Base-by-base conservation (phyloP, 1,139 yeast species). In the Diutina pseudorugosa region DNA sequence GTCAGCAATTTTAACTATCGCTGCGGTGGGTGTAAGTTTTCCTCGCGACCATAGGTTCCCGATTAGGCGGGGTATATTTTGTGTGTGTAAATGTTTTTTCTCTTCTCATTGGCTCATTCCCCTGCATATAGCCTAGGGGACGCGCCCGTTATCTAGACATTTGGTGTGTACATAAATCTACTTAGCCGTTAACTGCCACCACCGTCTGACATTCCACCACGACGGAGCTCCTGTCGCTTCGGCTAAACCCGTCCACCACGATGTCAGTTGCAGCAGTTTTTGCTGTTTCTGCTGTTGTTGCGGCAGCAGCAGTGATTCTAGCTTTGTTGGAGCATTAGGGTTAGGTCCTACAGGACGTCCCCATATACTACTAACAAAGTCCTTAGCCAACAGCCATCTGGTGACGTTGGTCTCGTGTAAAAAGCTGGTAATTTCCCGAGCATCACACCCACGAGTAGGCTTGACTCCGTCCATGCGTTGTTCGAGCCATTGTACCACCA, bases 401-500 rank as follows among this genome's bases (percentile, higher is more conserved):
- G 49, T 23, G n/a, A n/a, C 20, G 7, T 33, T 33, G 18, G 49
- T 27, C 7, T 14, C 40, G 11, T 45, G 40, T n/a, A 45, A 27
- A 27, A 45, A 45, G 27, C 40, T 27, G 12, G 25, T 27, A 5
- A 18, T 7, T 27, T 45, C 49, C 6, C 27, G 14, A 33, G 16
- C 21, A 3, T 45, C 21, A 18, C 49, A 45, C 27, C 49, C 49
- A n/a, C 16, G 3, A 11, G 3, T 18, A 1, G 49, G 49, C 9
- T 8, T 7, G 3, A 21, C 27, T 4, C 61, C 61, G 1, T 51
- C 53, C 47, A 60, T 55, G 11, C 59, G 50, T 21, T 53, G 54
- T 16, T 53, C 53, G 36, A 60, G 50, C 71, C 71, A 68, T 3
- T 64, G 62, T 20, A 65, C 53, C 2, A 65, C 71, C 1, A 70